Percentiles rank a stretch among this genome's conserved stretches.
Conservation (phyloP, 768 basidiomycete genomes). For the Psilocybe azurescens region DNA sequence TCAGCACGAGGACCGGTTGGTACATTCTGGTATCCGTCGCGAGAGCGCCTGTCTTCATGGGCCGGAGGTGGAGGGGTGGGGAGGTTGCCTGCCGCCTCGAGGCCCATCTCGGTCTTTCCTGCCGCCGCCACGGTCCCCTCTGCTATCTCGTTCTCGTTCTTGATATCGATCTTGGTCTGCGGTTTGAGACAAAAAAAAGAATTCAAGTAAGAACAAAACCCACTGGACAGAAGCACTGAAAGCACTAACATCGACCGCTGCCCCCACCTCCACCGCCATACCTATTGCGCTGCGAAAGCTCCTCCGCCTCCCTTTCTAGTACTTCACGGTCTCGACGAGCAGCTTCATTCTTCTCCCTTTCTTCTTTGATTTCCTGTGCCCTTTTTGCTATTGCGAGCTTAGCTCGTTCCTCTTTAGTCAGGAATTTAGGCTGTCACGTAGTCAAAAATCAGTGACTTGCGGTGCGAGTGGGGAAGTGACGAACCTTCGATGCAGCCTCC, state of each 20-base stretch:
- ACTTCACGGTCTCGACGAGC: conserved; percentile 64
- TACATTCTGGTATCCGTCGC: conserved; percentile 64
- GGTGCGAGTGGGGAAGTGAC: conserved; percentile 13
- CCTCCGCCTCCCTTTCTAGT: conserved; percentile 80
- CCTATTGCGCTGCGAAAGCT: conserved; percentile 55
- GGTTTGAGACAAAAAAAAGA: conserved; percentile 18
- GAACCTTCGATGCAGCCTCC: conserved; percentile 88
- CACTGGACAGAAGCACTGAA: conserved; percentile 22
- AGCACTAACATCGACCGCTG: conserved; percentile 44
- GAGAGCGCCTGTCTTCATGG: conserved; percentile 38
- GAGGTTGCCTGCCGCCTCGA: conserved; percentile 42
- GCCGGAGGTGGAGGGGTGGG: conserved; percentile 33
- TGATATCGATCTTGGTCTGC: conserved; percentile 61
- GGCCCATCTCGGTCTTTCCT: conserved; percentile 48
- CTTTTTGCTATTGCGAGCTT: conserved; percentile 88
- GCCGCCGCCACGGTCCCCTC: conserved; percentile 44
- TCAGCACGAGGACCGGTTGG: conserved; percentile 89
- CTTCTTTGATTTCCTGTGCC: conserved; percentile 78
- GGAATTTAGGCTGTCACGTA: conserved; percentile 81
- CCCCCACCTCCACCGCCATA: conserved; percentile 48
- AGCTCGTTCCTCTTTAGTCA: conserved; percentile 91
- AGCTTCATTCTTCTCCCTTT: conserved; percentile 69
- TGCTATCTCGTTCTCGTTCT: conserved; percentile 38
- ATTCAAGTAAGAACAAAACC: conserved; percentile 21
- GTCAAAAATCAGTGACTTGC: conserved; percentile 4